Conservation (phyloP, 352 stramenopile genomes). For the Phytopythium oedochilum region DNA sequence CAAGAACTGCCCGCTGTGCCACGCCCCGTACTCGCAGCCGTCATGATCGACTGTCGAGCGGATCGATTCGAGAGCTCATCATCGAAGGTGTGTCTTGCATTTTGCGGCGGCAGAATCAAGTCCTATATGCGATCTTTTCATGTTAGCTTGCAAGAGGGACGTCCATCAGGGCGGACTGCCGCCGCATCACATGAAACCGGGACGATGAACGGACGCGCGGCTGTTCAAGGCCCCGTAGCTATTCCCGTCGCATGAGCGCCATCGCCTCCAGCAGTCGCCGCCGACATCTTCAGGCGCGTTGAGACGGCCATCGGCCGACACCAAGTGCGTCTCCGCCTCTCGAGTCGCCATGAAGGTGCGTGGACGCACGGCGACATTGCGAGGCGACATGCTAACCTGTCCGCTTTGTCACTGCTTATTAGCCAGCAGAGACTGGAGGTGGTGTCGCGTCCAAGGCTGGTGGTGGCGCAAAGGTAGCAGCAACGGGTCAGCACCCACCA, state of each 20-base stretch:
- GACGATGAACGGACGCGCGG: not conserved
- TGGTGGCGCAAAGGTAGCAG: too few species aligned
- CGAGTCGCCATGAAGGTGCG: conserved; percentile 1
- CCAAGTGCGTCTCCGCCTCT: not conserved
- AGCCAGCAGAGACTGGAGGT: not conserved
- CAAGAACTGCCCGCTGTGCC: conserved; percentile 88
- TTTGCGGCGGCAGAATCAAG: too few species aligned
- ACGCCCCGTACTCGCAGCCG: conserved; percentile 38
- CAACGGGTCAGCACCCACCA: not conserved
- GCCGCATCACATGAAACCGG: too few species aligned
- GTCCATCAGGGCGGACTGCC: too few species aligned
- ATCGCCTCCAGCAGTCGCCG: not conserved
- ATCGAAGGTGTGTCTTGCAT: too few species aligned
- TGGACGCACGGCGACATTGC: too few species aligned
- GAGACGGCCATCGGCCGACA: not conserved
- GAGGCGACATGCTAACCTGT: too few species aligned
- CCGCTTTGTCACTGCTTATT: not conserved
- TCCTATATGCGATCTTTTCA: too few species aligned
- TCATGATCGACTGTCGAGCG: conserved; percentile 6
- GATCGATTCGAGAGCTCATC: too few species aligned
- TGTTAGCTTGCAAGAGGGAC: too few species aligned
- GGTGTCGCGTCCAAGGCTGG: not conserved
- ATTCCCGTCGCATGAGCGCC: not conserved
- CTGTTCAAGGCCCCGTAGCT: not conserved
- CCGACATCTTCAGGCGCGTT: not conserved